These are phyloP conservation scores for Phialemoniopsis sp. DNA, from an alignment of 2,329 filamentous ascomycete species.

Conservation along the genomic window DNA sequence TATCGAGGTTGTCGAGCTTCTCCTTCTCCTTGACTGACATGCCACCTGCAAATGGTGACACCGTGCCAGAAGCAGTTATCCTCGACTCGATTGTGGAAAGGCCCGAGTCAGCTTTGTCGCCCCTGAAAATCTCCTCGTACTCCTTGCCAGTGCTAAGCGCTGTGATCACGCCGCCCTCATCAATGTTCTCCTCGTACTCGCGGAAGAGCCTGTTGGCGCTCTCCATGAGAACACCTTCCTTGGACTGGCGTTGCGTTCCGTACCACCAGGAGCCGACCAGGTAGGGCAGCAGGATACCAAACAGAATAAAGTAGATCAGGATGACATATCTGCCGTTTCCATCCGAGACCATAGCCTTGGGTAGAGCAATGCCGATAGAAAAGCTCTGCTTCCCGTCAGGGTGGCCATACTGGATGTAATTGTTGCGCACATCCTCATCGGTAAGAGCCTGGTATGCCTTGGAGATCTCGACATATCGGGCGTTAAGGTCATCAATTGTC, in stretches of 20 bases:
- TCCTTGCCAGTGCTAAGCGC: conserved; percentile 85
- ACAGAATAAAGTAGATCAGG: conserved; percentile 79
- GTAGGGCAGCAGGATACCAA: conserved; percentile 89
- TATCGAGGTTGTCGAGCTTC: conserved; percentile 76
- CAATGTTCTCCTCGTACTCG: conserved; percentile 82
- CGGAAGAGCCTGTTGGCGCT: conserved; percentile 93
- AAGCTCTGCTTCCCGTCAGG: conserved; percentile 98
- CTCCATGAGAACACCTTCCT: conserved; percentile 88
- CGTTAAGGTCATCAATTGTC: conserved; percentile 78
- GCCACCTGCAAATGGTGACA: conserved; percentile 46
- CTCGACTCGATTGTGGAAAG: conserved; percentile 80
- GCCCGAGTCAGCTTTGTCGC: conserved; percentile 74
- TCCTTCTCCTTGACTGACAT: conserved; percentile 71
- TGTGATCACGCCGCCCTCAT: conserved; percentile 73
- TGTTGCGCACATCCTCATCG: conserved; percentile 94
- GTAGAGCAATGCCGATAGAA: conserved; percentile 94
- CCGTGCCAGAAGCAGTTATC: conserved; percentile 60
- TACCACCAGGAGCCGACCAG: conserved; percentile 99
- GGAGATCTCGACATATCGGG: conserved; percentile 88
- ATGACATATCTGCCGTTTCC: conserved; percentile 95
- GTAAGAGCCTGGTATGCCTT: conserved; percentile 98
- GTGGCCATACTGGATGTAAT: conserved; percentile 93
- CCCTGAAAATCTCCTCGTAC: conserved; percentile 71
- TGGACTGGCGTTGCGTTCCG: conserved; percentile 86
- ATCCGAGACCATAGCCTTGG: conserved; percentile 86